Conservation (phyloP, 306 rosid genomes). For the Trifolium subterraneum region DNA sequence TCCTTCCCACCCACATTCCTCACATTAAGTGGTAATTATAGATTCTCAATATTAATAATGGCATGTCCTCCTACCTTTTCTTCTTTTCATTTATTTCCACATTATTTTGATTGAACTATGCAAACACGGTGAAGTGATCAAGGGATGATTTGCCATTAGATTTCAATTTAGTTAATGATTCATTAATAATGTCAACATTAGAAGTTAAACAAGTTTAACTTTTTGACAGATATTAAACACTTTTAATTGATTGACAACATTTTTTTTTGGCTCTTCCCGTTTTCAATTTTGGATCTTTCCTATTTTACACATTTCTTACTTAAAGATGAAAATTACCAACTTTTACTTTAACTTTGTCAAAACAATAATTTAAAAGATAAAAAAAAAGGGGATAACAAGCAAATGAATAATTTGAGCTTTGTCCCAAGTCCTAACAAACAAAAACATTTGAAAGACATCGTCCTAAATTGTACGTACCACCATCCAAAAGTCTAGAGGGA, state of each 20-base stretch:
- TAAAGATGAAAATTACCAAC: slow-evolving; percentile 39
- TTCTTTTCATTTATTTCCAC: background rate
- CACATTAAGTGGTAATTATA: slow-evolving; percentile 32
- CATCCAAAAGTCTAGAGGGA: slow-evolving; percentile 37
- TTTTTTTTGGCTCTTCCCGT: slow-evolving; percentile 33
- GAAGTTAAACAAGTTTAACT: slow-evolving; percentile 2
- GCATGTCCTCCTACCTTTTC: slow-evolving; percentile 3
- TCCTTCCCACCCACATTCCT: background rate
- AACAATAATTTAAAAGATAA: slow-evolving; percentile 30
- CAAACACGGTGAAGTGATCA: background rate
- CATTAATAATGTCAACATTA: background rate
- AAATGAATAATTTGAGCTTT: slow-evolving; percentile 36
- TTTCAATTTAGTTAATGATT: slow-evolving; percentile 1
- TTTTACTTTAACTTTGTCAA: slow-evolving; percentile 43
- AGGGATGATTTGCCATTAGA: slow-evolving; percentile 9
- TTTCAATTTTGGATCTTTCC: slow-evolving; percentile 15
- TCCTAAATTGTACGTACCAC: slow-evolving; percentile 10
- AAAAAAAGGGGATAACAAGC: slow-evolving; percentile 37
- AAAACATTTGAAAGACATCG: slow-evolving; percentile 38
- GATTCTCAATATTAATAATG: slow-evolving; percentile 33
- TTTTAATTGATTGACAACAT: background rate
- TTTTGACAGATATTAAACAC: background rate
- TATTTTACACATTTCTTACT: slow-evolving; percentile 8
- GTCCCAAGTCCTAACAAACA: slow-evolving; percentile 52
- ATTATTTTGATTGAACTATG: background rate